These are phyloP conservation scores for Populus simonii DNA, from an alignment of 345 rosid species.

Conservation along the genomic window DNA sequence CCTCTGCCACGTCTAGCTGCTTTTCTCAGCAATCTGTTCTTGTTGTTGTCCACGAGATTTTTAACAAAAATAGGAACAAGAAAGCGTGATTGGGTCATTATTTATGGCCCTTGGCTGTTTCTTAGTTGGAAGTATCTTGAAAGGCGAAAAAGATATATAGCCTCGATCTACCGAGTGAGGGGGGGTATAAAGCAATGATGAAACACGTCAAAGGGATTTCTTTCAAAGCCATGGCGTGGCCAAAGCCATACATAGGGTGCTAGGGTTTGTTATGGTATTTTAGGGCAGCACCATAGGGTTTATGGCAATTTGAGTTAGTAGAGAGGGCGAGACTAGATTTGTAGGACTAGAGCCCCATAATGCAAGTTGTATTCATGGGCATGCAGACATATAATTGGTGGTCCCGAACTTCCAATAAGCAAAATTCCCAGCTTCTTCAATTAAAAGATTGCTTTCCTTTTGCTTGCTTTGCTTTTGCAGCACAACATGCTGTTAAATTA, in stretches of 20 bases:
- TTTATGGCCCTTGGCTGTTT: background rate
- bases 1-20: background rate
- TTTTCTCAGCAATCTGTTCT: background rate
- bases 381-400: too few species aligned
- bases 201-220: background rate
- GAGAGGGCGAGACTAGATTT: background rate
- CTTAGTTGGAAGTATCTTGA: background rate
- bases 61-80: background rate
- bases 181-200: slow-evolving; percentile 3
- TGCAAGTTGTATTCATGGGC: too few species aligned
- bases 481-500: too few species aligned
- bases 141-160: background rate
- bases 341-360: too few species aligned
- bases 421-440: too few species aligned
- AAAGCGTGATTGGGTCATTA: background rate
- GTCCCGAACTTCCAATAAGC: too few species aligned
- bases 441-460: too few species aligned
- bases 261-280: slow-evolving; percentile 22
- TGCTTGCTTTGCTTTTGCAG: too few species aligned
- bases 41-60: background rate
- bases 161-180: background rate
- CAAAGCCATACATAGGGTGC: slow-evolving; percentile 2
- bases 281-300: background rate
- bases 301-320: background rate
- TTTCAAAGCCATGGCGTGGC: background rate